Conservation (phyloP, 208 protist genomes). For the Leishmania major region DNA sequence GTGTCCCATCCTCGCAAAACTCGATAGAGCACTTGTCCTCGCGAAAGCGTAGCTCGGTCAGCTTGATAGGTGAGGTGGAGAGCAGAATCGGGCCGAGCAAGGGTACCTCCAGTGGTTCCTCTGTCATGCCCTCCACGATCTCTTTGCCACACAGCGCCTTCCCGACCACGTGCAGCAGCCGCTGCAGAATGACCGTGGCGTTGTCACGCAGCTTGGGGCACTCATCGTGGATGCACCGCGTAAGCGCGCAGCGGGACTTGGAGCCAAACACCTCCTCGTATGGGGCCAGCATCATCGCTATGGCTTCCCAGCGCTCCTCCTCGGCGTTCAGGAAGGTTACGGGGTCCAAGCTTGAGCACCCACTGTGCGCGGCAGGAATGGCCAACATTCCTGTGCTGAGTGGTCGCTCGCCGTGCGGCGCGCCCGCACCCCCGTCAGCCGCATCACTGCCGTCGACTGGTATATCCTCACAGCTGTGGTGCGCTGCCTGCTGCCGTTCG, state of each 20-base stretch:
- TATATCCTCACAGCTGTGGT: not conserved
- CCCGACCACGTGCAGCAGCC: constrained; percentile 41
- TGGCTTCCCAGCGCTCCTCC: constrained; percentile 38
- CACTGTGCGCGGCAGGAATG: constrained; percentile 15
- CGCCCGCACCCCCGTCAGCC: not conserved
- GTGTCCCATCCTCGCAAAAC: constrained; percentile 46
- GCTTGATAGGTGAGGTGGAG: constrained; percentile 41
- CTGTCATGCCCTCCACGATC: constrained; percentile 30
- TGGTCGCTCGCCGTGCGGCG: not conserved
- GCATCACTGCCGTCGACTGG: not conserved
- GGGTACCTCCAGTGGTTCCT: constrained; percentile 45
- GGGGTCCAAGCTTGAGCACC: constrained; percentile 33
- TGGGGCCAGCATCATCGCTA: constrained; percentile 33
- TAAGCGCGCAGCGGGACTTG: constrained; percentile 42
- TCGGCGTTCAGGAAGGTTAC: constrained; percentile 45
- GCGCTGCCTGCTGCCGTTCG: not conserved
- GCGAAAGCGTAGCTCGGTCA: constrained; percentile 43
- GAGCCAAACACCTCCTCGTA: constrained; percentile 58
- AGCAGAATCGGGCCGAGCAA: constrained; percentile 54
- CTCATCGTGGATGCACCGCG: constrained; percentile 41
- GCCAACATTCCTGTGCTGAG: not conserved
- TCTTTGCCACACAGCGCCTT: constrained; percentile 32
- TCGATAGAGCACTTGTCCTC: constrained; percentile 32
- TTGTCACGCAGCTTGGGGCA: constrained; percentile 38
- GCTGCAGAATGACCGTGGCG: constrained; percentile 32